Evolutionary conservation across 371 early-diverging fungal species (phyloP).

Genomic region (Mortierella sp.): DNA sequence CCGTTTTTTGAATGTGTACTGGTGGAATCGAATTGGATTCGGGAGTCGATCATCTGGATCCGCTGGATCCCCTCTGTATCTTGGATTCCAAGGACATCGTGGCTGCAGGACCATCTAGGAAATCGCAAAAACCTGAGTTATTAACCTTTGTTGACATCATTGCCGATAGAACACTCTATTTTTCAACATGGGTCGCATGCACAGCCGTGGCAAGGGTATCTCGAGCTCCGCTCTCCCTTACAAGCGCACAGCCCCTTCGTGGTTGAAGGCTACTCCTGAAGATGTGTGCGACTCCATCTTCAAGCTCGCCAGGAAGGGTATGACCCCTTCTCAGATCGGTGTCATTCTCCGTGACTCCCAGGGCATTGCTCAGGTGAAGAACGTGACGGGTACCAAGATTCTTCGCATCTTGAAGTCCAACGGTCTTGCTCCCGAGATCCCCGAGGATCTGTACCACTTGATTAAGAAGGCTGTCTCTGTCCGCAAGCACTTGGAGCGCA

Average conservation of each 20-base stretch:
- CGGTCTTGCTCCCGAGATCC: conserved; percentile 96
- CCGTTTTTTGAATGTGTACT: too few relatives aligned
- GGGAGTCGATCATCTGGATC: too few relatives aligned
- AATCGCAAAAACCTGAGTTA: too few relatives aligned
- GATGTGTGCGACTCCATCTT: conserved; percentile 98
- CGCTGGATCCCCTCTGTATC: too few relatives aligned
- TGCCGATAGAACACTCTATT: background rate
- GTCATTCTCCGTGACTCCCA: conserved; percentile 97
- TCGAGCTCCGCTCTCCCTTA: conserved; percentile 99
- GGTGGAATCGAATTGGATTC: too few relatives aligned
- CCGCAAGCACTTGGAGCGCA: conserved; percentile 99
- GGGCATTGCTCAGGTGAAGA: conserved; percentile 97
- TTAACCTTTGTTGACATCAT: too few relatives aligned
- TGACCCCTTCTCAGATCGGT: conserved; percentile 99
- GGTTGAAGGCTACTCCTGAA: conserved; percentile 96
- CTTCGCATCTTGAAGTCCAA: conserved; percentile 93
- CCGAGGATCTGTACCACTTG: conserved; percentile 99
- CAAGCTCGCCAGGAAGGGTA: conserved; percentile 99
- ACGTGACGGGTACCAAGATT: conserved; percentile 97
- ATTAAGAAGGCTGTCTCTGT: conserved; percentile 99
- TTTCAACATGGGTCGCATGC: conserved; percentile 94
- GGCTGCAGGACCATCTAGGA: too few relatives aligned
- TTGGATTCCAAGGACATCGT: too few relatives aligned
- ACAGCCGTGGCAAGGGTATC: conserved; percentile 97
- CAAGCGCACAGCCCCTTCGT: conserved; percentile 97